Conservation (phyloP, 768 basidiomycete species). For the Kwoniella mangroviensis region DNA sequence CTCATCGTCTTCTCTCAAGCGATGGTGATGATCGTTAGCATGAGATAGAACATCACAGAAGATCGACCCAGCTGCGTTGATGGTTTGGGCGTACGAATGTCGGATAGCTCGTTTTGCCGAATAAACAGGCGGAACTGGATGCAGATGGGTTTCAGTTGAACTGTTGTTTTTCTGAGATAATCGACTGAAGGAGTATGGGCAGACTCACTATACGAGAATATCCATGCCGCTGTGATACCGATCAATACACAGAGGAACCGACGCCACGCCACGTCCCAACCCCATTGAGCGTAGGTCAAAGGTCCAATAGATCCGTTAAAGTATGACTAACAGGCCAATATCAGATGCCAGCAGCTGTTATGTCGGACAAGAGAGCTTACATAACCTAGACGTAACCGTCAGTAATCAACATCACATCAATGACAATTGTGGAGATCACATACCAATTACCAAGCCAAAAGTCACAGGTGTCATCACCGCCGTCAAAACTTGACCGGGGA, state of each 20-base stretch:
- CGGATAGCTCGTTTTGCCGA: conserved; percentile 77
- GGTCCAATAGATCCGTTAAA: conserved; percentile 61
- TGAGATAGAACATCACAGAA: conserved; percentile 79
- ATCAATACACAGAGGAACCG: conserved; percentile 62
- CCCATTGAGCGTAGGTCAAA: conserved; percentile 50
- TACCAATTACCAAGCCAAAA: conserved; percentile 47
- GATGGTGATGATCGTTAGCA: conserved; percentile 64
- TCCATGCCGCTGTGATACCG: conserved; percentile 79
- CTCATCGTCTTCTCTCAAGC: conserved; percentile 63
- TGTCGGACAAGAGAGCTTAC: conserved; percentile 67
- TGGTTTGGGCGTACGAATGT: conserved; percentile 69
- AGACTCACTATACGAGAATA: conserved; percentile 32
- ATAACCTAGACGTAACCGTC: conserved; percentile 24
- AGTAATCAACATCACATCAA: not conserved
- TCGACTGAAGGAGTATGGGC: too few species aligned
- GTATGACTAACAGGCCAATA: conserved; percentile 48
- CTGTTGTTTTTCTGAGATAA: too few species aligned
- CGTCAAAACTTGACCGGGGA: conserved; percentile 74
- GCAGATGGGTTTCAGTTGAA: conserved; percentile 4
- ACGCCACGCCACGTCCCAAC: conserved; percentile 68
- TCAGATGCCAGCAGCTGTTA: conserved; percentile 1
- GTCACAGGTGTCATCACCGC: conserved; percentile 61
- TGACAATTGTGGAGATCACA: conserved; percentile 8
- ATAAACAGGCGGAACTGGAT: conserved; percentile 75
- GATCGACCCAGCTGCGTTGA: conserved; percentile 69